A percentile compares a stretch with the other conserved stretches of the same genome.
phyloP scores from a whole-genome alignment of 129 eudicot species.

The Tagetes erecta region DNA sequence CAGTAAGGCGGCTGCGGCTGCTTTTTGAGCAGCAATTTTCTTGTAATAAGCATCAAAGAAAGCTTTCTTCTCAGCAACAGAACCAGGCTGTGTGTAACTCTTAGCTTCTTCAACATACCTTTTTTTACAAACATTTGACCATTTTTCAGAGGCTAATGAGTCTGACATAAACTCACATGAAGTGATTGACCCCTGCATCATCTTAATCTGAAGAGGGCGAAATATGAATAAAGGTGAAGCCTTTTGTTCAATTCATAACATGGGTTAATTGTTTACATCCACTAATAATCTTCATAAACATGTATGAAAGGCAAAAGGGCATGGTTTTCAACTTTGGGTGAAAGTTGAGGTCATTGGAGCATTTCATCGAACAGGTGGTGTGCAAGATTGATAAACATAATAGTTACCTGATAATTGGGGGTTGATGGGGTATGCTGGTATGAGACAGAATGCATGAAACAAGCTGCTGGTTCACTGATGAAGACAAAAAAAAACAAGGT shows the following conservation, averaged over 20 bases:
- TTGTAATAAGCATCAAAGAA: slow-evolving; percentile 85
- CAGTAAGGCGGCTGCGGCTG: slow-evolving; percentile 51
- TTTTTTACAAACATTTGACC: slow-evolving; percentile 61
- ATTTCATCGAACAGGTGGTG: slow-evolving; percentile 13
- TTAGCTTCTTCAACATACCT: slow-evolving; percentile 74
- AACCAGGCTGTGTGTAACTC: slow-evolving; percentile 66
- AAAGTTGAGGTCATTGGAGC: background rate
- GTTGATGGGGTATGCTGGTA: slow-evolving; percentile 36
- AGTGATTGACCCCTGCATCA: slow-evolving; percentile 52
- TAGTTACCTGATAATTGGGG: slow-evolving; percentile 16
- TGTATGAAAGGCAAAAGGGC: background rate
- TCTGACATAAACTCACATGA: slow-evolving; percentile 19
- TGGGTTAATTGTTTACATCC: no score
- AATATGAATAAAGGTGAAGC: background rate
- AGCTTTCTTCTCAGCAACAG: slow-evolving; percentile 77
- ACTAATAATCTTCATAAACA: background rate
- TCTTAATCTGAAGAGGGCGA: background rate
- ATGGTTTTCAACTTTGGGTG: background rate
- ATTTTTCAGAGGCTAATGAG: slow-evolving; percentile 48
- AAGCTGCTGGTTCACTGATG: slow-evolving; percentile 63
- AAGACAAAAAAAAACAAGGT: slow-evolving; percentile 12
- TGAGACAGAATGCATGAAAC: slow-evolving; percentile 55
- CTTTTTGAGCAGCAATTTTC: slow-evolving; percentile 68
- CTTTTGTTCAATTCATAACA: background rate
- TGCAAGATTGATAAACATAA: background rate